Base-by-base conservation (phyloP, 129 eudicot species). In the Escallonia herrerae region DNA sequence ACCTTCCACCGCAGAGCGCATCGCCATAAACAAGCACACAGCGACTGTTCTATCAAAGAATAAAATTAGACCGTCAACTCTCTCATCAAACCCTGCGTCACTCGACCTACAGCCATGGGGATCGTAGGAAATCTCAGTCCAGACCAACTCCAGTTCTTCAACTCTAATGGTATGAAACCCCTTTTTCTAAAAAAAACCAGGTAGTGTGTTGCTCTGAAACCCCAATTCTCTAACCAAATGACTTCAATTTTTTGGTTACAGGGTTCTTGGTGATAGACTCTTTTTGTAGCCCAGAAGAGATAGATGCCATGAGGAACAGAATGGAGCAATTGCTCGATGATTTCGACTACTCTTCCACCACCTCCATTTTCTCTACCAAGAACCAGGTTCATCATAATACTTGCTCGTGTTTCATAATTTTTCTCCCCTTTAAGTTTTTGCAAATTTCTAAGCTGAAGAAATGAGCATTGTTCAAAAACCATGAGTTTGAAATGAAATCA, bases 301-400 rank as follows among this genome's bases (percentile, higher is more conserved):
- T 94, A 5, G 77, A 69, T 8, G 73, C 84, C 33, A 73, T 94
- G 78, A 81, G 97, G 67, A 76, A 72, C 37, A 74, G 86, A 62
- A 94, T 94, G 87, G 87, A 78, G 8, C 65, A 76, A 2, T 76
- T 93, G 69, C 98, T 93, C 45, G 77, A 83, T 60, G 90, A 81
- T 43, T 89, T 89, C 63, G 99, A 93, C 60, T 76, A 74, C 66
- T 83, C 95, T 71, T 62, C 81, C 8, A 58, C 79, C 15, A 75
- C 95, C 59, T 81, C 97, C 37, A 69, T 94, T 47, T 94, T 94
- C 78, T 94, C 99, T 57, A 94, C 99, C 52, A 94, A 70, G 62
- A 74, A 86, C 64, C 99, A 94, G 83, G 99, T 94, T 55, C 42
- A 15, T 11, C 56, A 12, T 66, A 13, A 14, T 5, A 39, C 15